These are phyloP conservation scores for Rosa rugosa DNA, from an alignment of 306 rosid genomes.

Conservation along the genomic window DNA sequence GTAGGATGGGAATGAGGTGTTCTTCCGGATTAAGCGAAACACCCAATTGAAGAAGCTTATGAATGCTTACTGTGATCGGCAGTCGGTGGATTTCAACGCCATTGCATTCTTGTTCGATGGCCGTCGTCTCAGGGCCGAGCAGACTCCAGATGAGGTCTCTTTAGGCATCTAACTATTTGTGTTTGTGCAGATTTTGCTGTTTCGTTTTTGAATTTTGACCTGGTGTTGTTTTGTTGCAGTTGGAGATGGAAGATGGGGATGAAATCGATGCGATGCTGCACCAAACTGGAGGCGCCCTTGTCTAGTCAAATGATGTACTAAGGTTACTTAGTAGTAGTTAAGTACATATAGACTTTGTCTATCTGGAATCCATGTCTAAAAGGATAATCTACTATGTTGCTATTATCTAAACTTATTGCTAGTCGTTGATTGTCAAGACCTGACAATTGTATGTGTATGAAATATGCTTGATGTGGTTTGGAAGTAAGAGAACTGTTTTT, in stretches of 20 bases:
- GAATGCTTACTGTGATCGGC: slow-evolving; percentile 78
- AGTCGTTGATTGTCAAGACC: background rate
- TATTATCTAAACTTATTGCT: background rate
- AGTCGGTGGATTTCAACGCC: slow-evolving; percentile 63
- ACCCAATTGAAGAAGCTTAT: slow-evolving; percentile 71
- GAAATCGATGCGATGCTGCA: slow-evolving; percentile 87
- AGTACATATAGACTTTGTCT: background rate
- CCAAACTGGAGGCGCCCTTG: slow-evolving; percentile 66
- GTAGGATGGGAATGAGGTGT: slow-evolving; percentile 82
- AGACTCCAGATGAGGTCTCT: slow-evolving; percentile 77
- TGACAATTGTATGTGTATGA: background rate
- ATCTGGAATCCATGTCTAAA: background rate
- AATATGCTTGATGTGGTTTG: slow-evolving; percentile 1
- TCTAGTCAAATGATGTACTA: slow-evolving; percentile 2
- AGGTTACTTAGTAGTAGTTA: background rate
- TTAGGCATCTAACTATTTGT: too few species aligned
- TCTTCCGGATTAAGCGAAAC: slow-evolving; percentile 78
- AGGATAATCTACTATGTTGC: background rate
- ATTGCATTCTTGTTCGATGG: slow-evolving; percentile 82
- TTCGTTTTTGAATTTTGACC: background rate
- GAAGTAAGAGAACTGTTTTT: background rate
- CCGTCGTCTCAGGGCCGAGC: slow-evolving; percentile 69
- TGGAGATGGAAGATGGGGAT: slow-evolving; percentile 92
- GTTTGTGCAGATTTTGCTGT: background rate
- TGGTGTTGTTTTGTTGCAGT: slow-evolving; percentile 36